phyloP scores from a whole-genome alignment of 768 basidiomycete genomes.

The Hemileccinum impolitum region DNA sequence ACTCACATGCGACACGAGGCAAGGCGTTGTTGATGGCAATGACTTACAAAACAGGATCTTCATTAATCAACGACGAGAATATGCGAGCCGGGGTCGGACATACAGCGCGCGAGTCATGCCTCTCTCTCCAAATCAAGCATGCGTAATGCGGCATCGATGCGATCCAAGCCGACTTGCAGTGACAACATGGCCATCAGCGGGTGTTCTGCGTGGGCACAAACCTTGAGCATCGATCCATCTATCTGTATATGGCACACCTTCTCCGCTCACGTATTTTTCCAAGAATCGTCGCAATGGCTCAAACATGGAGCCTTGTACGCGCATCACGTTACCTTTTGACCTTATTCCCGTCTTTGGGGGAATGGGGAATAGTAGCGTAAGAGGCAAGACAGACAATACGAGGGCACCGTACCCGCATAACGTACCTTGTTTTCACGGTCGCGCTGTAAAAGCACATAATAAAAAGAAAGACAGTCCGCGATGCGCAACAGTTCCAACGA shows the following conservation, averaged over 20 bases:
- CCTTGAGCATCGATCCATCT: background rate
- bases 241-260: constrained; percentile 22
- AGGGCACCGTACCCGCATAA: background rate
- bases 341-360: constrained; percentile 49
- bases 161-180: constrained; percentile 46
- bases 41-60: background rate
- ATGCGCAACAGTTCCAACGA: constrained; percentile 60
- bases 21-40: too few species aligned
- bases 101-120: background rate
- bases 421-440: constrained; percentile 57
- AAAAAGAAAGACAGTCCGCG: constrained; percentile 63
- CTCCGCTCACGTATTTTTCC: constrained; percentile 30
- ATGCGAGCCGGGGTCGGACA: background rate
- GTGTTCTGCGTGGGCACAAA: constrained; percentile 16
- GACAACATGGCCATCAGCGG: constrained; percentile 34
- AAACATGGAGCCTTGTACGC: constrained; percentile 44
- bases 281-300: constrained; percentile 41
- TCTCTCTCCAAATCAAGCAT: constrained; percentile 6
- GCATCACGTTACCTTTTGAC: constrained; percentile 40
- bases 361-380: background rate
- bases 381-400: background rate
- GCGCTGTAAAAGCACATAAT: constrained; percentile 59
- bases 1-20: too few species aligned
- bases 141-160: constrained; percentile 42
- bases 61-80: constrained; percentile 9